phyloP scores from a whole-genome alignment of 2,329 filamentous ascomycete species.

The Colletotrichum chlorophyti region DNA sequence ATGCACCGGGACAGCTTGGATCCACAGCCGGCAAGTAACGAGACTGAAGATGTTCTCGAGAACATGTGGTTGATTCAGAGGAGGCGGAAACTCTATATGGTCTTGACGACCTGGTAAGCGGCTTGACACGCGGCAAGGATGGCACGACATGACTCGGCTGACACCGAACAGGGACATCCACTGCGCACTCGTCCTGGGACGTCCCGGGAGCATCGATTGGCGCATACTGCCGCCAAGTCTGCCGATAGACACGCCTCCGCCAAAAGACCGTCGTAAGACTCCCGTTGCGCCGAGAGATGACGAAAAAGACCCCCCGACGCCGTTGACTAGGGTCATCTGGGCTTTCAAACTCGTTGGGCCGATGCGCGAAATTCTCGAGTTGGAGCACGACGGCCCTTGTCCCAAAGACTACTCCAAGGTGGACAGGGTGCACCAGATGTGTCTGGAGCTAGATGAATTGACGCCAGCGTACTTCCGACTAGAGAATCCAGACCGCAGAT shows the following conservation, averaged over 20 bases:
- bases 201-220: slow-evolving; percentile 62
- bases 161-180: slow-evolving; percentile 57
- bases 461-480: slow-evolving; percentile 61
- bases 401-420: slow-evolving; percentile 61
- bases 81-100: slow-evolving; percentile 59
- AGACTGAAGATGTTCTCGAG: slow-evolving; percentile 56
- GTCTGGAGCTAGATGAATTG: slow-evolving; percentile 53
- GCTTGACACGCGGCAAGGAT: slow-evolving; percentile 15
- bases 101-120: slow-evolving; percentile 50
- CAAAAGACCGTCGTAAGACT: slow-evolving; percentile 53
- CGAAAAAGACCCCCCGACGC: slow-evolving; percentile 59
- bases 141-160: slow-evolving; percentile 17
- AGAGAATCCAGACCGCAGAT: slow-evolving; percentile 63
- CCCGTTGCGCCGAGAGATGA: slow-evolving; percentile 55
- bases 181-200: slow-evolving; percentile 59
- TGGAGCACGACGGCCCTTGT: slow-evolving; percentile 63
- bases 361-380: slow-evolving; percentile 58
- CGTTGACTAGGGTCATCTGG: slow-evolving; percentile 61
- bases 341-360: slow-evolving; percentile 53
- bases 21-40: slow-evolving; percentile 53
- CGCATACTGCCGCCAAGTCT: slow-evolving; percentile 52
- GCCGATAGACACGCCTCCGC: slow-evolving; percentile 60
- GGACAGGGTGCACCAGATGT: slow-evolving; percentile 58
- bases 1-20: slow-evolving; percentile 62
- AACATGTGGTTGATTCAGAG: slow-evolving; percentile 66